These are phyloP conservation scores for Hymenotorrendiella dingleyae DNA, from an alignment of 2,329 filamentous ascomycete genomes.

Conservation along the genomic window DNA sequence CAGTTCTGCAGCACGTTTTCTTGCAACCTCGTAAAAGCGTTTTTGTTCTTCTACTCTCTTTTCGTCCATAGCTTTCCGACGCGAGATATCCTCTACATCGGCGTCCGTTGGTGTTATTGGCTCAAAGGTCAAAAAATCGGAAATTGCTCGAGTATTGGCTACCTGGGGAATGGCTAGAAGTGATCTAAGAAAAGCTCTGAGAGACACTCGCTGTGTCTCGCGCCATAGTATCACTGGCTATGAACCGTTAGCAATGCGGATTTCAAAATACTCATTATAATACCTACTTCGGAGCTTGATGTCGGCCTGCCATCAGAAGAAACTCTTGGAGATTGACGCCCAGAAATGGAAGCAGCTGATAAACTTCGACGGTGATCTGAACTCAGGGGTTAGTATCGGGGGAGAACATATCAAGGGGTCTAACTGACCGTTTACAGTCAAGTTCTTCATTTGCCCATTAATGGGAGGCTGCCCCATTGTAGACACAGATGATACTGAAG, in stretches of 20 bases:
- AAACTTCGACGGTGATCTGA: conserved; percentile 35
- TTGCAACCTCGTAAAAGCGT: conserved; percentile 91
- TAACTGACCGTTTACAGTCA: conserved; percentile 38
- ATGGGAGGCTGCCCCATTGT: conserved; percentile 21
- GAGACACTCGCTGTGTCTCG: conserved; percentile 84
- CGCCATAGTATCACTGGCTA: conserved; percentile 64
- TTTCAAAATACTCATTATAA: not conserved
- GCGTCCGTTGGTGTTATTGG: conserved; percentile 72
- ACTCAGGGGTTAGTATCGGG: conserved; percentile 8
- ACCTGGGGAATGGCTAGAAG: conserved; percentile 80
- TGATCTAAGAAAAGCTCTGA: conserved; percentile 84
- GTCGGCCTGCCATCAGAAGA: conserved; percentile 38
- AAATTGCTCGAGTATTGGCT: conserved; percentile 74
- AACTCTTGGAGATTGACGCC: conserved; percentile 36
- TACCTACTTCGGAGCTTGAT: conserved; percentile 13
- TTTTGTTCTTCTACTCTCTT: conserved; percentile 88
- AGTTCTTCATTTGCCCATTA: conserved; percentile 26
- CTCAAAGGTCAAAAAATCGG: conserved; percentile 73
- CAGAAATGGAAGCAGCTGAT: conserved; percentile 31
- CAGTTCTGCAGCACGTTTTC: conserved; percentile 81
- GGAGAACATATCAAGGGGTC: not conserved
- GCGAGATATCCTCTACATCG: conserved; percentile 74
- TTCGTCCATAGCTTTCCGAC: conserved; percentile 76
- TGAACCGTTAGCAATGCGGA: conserved; percentile 8
- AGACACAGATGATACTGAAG: conserved; percentile 59